A percentile compares a stretch with the other conserved stretches of the same genome.
These are phyloP conservation scores for Syzygium aqueum DNA, from an alignment of 345 rosid genomes.

Conservation along the genomic window DNA sequence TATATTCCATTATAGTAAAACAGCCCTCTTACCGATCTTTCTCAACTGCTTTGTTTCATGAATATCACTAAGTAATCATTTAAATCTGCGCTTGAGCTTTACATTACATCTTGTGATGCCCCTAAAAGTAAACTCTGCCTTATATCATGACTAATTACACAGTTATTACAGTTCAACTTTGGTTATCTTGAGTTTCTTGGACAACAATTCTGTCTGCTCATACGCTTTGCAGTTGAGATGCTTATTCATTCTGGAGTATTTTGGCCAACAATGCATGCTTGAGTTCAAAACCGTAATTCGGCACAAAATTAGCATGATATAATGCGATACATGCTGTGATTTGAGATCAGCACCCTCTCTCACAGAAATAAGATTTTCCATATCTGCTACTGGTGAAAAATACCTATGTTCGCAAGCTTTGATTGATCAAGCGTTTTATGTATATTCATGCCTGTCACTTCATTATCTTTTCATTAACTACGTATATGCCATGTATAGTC, in stretches of 20 bases:
- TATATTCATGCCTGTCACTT: background rate
- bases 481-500: background rate
- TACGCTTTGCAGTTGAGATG: background rate
- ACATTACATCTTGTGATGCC: background rate
- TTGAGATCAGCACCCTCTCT: background rate
- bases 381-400: background rate
- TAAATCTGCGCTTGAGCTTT: background rate
- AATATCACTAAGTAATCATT: background rate
- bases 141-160: background rate
- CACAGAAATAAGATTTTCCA: background rate
- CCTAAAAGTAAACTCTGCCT: background rate
- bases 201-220: background rate
- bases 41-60: background rate
- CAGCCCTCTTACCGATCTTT: background rate
- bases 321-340: background rate
- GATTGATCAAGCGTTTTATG: background rate
- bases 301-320: background rate
- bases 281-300: background rate
- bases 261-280: background rate
- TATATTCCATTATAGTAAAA: background rate
- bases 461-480: background rate
- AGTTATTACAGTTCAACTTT: background rate
- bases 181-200: background rate
- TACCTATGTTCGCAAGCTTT: background rate
- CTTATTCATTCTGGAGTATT: background rate